A percentile compares a stretch with the other conserved stretches of the same genome.
These are phyloP conservation scores for Saturnispora serradocipensis DNA, from an alignment of 805 yeast species.

Conservation along the genomic window DNA sequence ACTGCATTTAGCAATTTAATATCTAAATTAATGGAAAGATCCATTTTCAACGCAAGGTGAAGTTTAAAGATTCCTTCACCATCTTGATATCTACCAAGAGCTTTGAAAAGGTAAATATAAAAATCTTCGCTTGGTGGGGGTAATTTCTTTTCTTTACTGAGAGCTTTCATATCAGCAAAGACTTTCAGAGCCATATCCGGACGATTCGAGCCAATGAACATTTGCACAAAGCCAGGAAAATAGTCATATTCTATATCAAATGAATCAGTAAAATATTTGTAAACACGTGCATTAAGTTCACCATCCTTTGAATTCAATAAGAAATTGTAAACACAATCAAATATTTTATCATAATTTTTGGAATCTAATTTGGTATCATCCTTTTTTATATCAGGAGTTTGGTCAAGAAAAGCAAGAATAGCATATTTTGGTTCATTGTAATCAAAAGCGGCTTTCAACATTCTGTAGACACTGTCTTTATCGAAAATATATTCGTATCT, in stretches of 20 bases:
- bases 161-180: slow-evolving; percentile 49
- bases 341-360: slow-evolving; percentile 14
- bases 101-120: slow-evolving; percentile 50
- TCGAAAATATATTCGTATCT: slow-evolving; percentile 31
- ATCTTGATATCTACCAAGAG: slow-evolving; percentile 50
- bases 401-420: slow-evolving; percentile 12
- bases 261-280: slow-evolving; percentile 44
- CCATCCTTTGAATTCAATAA: slow-evolving; percentile 6
- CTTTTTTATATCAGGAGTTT: slow-evolving; percentile 18
- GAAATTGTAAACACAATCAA: slow-evolving; percentile 13
- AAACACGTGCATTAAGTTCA: slow-evolving; percentile 48
- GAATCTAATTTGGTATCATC: slow-evolving; percentile 28
- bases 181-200: slow-evolving; percentile 55
- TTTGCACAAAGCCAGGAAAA: slow-evolving; percentile 49
- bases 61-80: slow-evolving; percentile 59
- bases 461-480: slow-evolving; percentile 30
- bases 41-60: slow-evolving; percentile 57
- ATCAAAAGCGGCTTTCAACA: slow-evolving; percentile 22
- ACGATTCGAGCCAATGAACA: slow-evolving; percentile 43
- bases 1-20: slow-evolving; percentile 50
- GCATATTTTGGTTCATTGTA: slow-evolving; percentile 10
- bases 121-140: slow-evolving; percentile 46
- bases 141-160: slow-evolving; percentile 44
- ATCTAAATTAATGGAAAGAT: slow-evolving; percentile 45
- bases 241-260: slow-evolving; percentile 50